Evolutionary conservation across 176 grass and related monocot genomes (phyloP).

Genomic region (Chloris gayana): DNA sequence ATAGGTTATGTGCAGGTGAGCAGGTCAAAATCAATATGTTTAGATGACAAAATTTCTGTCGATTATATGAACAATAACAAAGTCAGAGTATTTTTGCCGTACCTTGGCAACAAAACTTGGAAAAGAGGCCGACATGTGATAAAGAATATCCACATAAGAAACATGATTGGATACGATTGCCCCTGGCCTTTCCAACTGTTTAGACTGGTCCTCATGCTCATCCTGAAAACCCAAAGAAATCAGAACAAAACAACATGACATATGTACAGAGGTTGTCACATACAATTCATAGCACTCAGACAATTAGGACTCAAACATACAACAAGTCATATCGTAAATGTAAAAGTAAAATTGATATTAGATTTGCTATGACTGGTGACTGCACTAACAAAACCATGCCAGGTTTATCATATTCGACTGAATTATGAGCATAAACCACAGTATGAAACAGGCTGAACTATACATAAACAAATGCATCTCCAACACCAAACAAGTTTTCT

Average conservation of each 20-base stretch:
- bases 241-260: constrained; percentile 23
- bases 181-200: constrained; percentile 64
- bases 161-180: constrained; percentile 91
- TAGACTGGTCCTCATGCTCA: constrained; percentile 40
- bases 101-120: constrained; percentile 99
- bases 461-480: constrained; percentile 1
- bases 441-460: too few species aligned
- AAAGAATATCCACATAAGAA: constrained; percentile 97
- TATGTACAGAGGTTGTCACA: not conserved
- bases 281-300: not conserved
- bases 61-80: constrained; percentile 9
- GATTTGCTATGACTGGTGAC: not conserved
- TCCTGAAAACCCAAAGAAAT: constrained; percentile 43
- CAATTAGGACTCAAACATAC: not conserved
- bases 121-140: constrained; percentile 93
- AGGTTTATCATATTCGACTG: not conserved
- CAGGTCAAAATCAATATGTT: constrained; percentile 50
- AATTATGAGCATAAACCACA: not conserved
- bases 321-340: not conserved
- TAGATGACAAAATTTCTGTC: not conserved
- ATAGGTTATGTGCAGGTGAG: constrained; percentile 26
- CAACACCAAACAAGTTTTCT: not conserved
- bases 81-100: constrained; percentile 24
- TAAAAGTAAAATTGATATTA: not conserved
- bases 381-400: not conserved